phyloP scores from a whole-genome alignment of 352 stramenopile species.

The Phytophthora hybrid region DNA sequence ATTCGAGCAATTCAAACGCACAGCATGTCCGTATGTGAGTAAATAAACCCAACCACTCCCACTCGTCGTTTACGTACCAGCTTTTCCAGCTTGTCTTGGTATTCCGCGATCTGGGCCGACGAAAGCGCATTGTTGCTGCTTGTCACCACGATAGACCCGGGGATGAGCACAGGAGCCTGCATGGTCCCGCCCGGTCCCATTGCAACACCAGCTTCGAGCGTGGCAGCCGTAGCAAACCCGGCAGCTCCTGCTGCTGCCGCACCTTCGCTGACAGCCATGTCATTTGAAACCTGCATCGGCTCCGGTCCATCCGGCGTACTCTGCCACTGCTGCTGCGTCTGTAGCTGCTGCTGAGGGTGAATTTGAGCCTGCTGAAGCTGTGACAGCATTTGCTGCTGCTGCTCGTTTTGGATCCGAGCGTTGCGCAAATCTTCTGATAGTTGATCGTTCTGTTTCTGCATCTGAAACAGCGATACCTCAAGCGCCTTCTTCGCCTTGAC shows the following conservation, averaged over 20 bases:
- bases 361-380: conserved; percentile 36
- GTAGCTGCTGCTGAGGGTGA: conserved; percentile 23
- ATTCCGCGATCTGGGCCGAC: conserved; percentile 62
- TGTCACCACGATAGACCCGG: conserved; percentile 42
- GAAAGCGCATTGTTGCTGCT: conserved; percentile 58
- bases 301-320: conserved; percentile 39
- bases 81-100: conserved; percentile 76
- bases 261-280: conserved; percentile 25
- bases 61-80: conserved; percentile 55
- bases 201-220: conserved; percentile 37
- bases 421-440: conserved; percentile 69
- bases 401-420: conserved; percentile 44
- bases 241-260: conserved; percentile 27
- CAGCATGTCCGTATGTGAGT: conserved; percentile 10
- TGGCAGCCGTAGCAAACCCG: conserved; percentile 33
- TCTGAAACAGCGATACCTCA: conserved; percentile 71
- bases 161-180: conserved; percentile 33
- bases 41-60: conserved; percentile 1
- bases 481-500: conserved; percentile 79
- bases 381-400: conserved; percentile 38
- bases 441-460: conserved; percentile 82
- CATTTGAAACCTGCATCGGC: conserved; percentile 55
- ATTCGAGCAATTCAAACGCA: background rate
- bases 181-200: conserved; percentile 35
- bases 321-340: conserved; percentile 37